Conservation (phyloP, 768 basidiomycete species). For the Mycena olivaceomarginata region DNA sequence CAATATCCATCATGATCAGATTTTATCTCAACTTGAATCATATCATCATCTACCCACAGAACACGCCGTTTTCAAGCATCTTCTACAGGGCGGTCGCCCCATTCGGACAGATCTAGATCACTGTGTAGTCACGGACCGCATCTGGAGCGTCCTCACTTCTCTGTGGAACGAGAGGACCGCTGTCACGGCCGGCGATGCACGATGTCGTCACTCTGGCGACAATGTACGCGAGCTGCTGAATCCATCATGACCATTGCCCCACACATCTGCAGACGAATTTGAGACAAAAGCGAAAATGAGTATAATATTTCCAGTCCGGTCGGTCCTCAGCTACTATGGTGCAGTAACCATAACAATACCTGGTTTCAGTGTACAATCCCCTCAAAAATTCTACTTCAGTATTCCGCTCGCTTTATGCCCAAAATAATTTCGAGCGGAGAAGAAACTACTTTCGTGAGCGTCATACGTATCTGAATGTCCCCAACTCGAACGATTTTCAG, state of each 20-base stretch:
- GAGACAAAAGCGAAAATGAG: not conserved
- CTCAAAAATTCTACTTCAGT: too few relatives aligned
- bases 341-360: too few relatives aligned
- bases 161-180: constrained; percentile 22
- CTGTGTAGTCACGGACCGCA: not conserved
- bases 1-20: constrained; percentile 6
- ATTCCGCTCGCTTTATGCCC: not conserved
- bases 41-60: constrained; percentile 33
- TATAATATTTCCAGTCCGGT: not conserved
- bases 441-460: not conserved
- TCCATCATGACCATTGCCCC: not conserved
- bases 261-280: too few relatives aligned
- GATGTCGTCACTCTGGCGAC: not conserved
- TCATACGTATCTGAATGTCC: not conserved
- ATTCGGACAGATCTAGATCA: constrained; percentile 3
- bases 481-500: not conserved
- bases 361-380: too few relatives aligned
- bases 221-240: constrained; percentile 1
- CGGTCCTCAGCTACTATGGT: too few relatives aligned
- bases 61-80: constrained; percentile 25
- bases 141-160: constrained; percentile 24
- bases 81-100: constrained; percentile 30
- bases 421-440: constrained; percentile 1
- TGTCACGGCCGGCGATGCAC: not conserved
- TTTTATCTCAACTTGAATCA: constrained; percentile 32